Evolutionary conservation across 2,329 filamentous ascomycete species (phyloP).

Genomic region (Geoglossum cookeanum): DNA sequence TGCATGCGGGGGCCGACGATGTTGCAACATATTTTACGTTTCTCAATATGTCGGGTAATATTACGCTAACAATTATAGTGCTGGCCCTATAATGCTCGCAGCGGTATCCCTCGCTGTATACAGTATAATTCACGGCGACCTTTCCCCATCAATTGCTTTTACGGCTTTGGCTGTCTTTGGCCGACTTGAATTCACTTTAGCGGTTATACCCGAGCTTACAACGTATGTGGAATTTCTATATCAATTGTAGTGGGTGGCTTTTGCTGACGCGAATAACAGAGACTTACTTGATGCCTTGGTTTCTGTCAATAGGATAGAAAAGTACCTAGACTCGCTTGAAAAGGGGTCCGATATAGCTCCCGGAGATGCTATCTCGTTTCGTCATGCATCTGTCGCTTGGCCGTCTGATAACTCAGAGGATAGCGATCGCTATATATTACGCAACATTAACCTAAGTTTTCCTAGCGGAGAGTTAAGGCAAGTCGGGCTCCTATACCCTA

Average conservation of each 20-base stretch:
- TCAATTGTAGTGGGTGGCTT: background rate
- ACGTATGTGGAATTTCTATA: background rate
- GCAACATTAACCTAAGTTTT: constrained; percentile 45
- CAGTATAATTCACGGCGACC: constrained; percentile 38
- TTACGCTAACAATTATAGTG: constrained; percentile 8
- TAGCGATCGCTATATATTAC: constrained; percentile 42
- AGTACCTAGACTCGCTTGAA: constrained; percentile 50
- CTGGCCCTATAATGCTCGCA: constrained; percentile 54
- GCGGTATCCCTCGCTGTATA: constrained; percentile 53
- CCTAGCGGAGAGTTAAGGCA: constrained; percentile 39
- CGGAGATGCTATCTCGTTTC: constrained; percentile 42
- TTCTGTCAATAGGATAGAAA: constrained; percentile 52
- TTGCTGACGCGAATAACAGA: constrained; percentile 36
- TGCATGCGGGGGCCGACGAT: too few species aligned
- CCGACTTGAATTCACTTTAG: constrained; percentile 51
- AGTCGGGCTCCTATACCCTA: too few species aligned
- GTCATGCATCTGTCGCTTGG: constrained; percentile 54
- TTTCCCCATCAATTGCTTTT: constrained; percentile 58
- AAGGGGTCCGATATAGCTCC: constrained; percentile 34
- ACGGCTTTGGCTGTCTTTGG: constrained; percentile 59
- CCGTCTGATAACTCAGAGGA: constrained; percentile 38
- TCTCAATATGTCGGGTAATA: background rate
- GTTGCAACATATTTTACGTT: constrained; percentile 24
- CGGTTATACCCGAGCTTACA: constrained; percentile 42
- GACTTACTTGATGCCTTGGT: constrained; percentile 43